These are phyloP conservation scores for Boletellus ananiceps DNA, from an alignment of 768 basidiomycete species.

Conservation along the genomic window DNA sequence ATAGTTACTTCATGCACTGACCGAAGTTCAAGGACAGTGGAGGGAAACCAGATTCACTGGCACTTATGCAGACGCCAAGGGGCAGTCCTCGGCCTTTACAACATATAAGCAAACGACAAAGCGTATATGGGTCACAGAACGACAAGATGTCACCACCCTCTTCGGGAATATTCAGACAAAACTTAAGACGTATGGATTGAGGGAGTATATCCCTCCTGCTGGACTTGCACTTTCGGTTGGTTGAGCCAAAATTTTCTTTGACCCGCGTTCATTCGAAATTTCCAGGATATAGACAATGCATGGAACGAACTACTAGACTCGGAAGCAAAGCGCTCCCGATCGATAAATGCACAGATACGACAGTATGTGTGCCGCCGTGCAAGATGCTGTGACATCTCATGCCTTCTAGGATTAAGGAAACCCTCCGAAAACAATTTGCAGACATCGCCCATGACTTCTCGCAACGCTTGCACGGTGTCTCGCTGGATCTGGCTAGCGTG, in stretches of 20 bases:
- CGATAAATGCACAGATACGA: constrained; percentile 87
- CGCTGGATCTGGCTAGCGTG: constrained; percentile 67
- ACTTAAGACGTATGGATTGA: constrained; percentile 81
- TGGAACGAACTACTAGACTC: constrained; percentile 72
- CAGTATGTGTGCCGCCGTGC: constrained; percentile 50
- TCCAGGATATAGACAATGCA: constrained; percentile 63
- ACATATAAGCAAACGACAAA: constrained; percentile 84
- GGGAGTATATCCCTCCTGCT: constrained; percentile 73
- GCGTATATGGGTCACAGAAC: constrained; percentile 83
- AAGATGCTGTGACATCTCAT: constrained; percentile 1
- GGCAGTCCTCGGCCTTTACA: constrained; percentile 65
- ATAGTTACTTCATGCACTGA: constrained; percentile 64
- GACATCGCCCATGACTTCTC: constrained; percentile 75
- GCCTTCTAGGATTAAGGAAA: constrained; percentile 68
- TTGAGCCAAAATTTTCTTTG: neutral
- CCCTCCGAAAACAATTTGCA: constrained; percentile 72
- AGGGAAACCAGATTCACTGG: constrained; percentile 57
- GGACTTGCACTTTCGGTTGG: constrained; percentile 61
- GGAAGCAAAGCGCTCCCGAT: constrained; percentile 72
- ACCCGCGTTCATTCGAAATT: constrained; percentile 9
- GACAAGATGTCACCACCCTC: constrained; percentile 80
- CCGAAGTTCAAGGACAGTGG: constrained; percentile 69
- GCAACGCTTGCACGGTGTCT: constrained; percentile 57
- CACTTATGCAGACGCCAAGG: constrained; percentile 79
- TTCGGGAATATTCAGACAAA: constrained; percentile 95